Evolutionary conservation across 140 eudicot species (phyloP).

Genomic region (Oenanthe javanica): DNA sequence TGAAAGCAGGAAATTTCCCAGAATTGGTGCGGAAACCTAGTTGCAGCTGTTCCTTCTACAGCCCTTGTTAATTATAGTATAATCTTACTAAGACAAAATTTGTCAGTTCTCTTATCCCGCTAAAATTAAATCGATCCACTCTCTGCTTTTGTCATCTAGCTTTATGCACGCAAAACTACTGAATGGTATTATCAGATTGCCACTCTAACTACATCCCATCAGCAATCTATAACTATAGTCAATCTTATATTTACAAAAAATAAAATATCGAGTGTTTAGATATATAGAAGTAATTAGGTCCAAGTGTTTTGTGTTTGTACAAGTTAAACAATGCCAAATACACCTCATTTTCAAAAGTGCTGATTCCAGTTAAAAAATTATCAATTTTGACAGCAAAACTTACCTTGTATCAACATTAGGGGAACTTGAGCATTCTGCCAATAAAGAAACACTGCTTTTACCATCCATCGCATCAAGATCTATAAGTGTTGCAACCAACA

Average conservation of each 20-base stretch:
- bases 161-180: too few relatives aligned
- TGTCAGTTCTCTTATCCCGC: neutral
- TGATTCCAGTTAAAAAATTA: neutral
- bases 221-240: neutral
- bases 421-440: slow-evolving; percentile 90
- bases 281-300: neutral
- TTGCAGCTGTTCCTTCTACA: neutral
- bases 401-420: slow-evolving; percentile 94
- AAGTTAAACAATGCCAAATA: neutral
- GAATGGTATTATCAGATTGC: too few relatives aligned
- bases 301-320: too few relatives aligned
- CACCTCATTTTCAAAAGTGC: neutral
- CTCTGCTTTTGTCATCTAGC: neutral
- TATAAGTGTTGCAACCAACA: slow-evolving; percentile 81
- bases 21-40: neutral
- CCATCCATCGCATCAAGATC: slow-evolving; percentile 99
- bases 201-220: neutral
- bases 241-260: neutral
- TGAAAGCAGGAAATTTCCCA: too few relatives aligned
- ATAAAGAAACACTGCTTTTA: slow-evolving; percentile 81
- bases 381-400: neutral
- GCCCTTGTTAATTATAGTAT: neutral
- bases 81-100: neutral
- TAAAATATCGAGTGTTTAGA: neutral
- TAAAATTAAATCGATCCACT: too few relatives aligned